Evolutionary conservation across 768 basidiomycete species (phyloP).

Genomic region (Xerocomus spinulosus): DNA sequence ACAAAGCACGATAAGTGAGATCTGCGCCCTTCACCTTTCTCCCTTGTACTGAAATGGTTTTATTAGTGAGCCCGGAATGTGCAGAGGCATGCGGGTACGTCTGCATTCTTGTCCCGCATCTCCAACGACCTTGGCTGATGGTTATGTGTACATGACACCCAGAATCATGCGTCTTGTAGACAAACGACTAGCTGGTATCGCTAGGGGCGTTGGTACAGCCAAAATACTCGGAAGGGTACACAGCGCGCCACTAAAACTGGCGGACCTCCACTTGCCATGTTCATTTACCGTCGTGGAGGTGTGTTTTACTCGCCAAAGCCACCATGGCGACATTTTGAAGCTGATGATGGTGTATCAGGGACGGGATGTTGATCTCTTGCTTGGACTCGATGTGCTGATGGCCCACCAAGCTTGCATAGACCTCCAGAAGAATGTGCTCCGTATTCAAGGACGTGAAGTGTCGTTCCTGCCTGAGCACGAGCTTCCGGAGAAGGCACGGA

Average conservation of each 20-base stretch:
- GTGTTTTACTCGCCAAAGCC: constrained; percentile 7
- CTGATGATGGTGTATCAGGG: constrained; percentile 47
- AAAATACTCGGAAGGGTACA: constrained; percentile 93
- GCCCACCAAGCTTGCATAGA: constrained; percentile 97
- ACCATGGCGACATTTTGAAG: neutral
- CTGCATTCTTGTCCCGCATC: neutral
- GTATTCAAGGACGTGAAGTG: constrained; percentile 91
- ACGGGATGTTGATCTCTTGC: constrained; percentile 87
- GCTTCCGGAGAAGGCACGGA: constrained; percentile 75
- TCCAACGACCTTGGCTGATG: constrained; percentile 3
- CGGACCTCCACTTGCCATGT: constrained; percentile 80
- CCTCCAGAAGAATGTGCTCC: constrained; percentile 79
- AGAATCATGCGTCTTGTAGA: constrained; percentile 95
- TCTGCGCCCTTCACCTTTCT: neutral
- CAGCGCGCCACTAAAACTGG: constrained; percentile 85
- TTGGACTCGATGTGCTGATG: constrained; percentile 99
- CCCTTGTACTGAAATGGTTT: neutral
- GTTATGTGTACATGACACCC: neutral
- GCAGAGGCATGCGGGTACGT: constrained; percentile 87
- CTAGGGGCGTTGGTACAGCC: constrained; percentile 91
- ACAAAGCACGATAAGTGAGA: constrained; percentile 90
- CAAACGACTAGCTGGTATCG: constrained; percentile 81
- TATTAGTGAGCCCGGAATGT: constrained; percentile 81
- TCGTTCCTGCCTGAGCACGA: constrained; percentile 91
- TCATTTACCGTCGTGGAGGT: constrained; percentile 96